phyloP scores from a whole-genome alignment of 1,284 basidiomycete species.

The Trametes polyzona region DNA sequence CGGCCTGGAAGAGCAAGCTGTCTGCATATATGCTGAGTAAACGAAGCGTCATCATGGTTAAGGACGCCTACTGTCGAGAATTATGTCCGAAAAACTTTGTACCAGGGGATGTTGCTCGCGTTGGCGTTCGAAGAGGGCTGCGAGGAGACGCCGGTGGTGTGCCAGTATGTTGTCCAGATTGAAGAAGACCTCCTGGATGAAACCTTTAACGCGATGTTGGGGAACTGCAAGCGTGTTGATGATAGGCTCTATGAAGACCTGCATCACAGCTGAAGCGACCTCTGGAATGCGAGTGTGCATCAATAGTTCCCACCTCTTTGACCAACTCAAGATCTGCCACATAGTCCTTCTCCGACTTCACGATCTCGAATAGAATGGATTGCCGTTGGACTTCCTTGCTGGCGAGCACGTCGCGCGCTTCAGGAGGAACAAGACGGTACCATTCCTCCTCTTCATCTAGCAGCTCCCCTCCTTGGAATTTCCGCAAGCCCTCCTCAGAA shows the following conservation, averaged over 20 bases:
- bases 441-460: constrained; percentile 72
- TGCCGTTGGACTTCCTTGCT: constrained; percentile 78
- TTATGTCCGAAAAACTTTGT: constrained; percentile 75
- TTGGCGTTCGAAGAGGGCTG: constrained; percentile 70
- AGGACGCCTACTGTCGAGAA: constrained; percentile 72
- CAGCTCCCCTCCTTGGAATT: constrained; percentile 67
- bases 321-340: constrained; percentile 74
- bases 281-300: constrained; percentile 4
- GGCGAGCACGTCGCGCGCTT: constrained; percentile 68
- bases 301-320: constrained; percentile 52
- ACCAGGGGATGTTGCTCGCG: constrained; percentile 80
- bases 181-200: constrained; percentile 76
- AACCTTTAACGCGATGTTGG: constrained; percentile 52
- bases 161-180: constrained; percentile 67
- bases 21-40: constrained; percentile 29
- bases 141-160: constrained; percentile 71
- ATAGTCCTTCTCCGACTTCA: constrained; percentile 83
- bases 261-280: neutral
- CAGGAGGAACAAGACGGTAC: constrained; percentile 72
- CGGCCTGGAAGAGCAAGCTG: constrained; percentile 53
- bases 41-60: too few species aligned
- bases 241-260: constrained; percentile 75
- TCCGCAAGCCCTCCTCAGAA: constrained; percentile 64
- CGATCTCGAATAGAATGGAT: constrained; percentile 80
- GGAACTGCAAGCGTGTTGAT: constrained; percentile 57